Conservation (phyloP, 2,329 filamentous ascomycete genomes). For the Aspergillus cejpii region DNA sequence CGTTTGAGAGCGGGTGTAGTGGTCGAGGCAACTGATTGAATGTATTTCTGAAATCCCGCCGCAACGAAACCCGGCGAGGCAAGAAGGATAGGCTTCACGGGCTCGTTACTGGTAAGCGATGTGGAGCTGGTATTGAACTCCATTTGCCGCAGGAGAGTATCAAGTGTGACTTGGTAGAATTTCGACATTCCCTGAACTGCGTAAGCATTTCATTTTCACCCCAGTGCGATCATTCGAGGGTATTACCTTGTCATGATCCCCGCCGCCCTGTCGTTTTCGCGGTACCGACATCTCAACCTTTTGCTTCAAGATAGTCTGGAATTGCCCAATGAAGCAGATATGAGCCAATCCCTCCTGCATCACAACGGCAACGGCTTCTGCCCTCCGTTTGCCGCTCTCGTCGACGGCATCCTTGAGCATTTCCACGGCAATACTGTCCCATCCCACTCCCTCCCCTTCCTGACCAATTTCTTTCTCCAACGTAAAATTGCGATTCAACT, state of each 20-base stretch:
- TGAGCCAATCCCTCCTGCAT: constrained; percentile 68
- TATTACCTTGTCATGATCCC: constrained; percentile 45
- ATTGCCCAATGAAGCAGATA: constrained; percentile 48
- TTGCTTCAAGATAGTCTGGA: constrained; percentile 45
- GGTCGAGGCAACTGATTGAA: constrained; percentile 54
- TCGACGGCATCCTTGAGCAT: constrained; percentile 73
- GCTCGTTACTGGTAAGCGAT: constrained; percentile 32
- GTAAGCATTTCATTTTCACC: constrained; percentile 1
- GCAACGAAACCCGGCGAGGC: constrained; percentile 88
- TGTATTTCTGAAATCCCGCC: constrained; percentile 68
- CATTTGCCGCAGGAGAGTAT: constrained; percentile 68
- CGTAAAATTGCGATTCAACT: constrained; percentile 80
- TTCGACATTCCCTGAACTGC: constrained; percentile 54
- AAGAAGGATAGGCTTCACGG: constrained; percentile 61
- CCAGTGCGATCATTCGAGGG: background rate
- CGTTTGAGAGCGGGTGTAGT: constrained; percentile 61
- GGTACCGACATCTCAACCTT: constrained; percentile 45
- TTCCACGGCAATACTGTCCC: constrained; percentile 82
- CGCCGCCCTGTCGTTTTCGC: constrained; percentile 42
- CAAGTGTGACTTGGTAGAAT: constrained; percentile 72
- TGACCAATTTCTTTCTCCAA: constrained; percentile 66
- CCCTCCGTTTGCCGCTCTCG: constrained; percentile 60
- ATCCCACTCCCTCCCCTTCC: constrained; percentile 49
- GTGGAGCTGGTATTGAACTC: constrained; percentile 54
- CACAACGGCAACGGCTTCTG: constrained; percentile 80